Evolutionary conservation across 129 eudicot genomes (phyloP).

Genomic region (Artemisia annua): DNA sequence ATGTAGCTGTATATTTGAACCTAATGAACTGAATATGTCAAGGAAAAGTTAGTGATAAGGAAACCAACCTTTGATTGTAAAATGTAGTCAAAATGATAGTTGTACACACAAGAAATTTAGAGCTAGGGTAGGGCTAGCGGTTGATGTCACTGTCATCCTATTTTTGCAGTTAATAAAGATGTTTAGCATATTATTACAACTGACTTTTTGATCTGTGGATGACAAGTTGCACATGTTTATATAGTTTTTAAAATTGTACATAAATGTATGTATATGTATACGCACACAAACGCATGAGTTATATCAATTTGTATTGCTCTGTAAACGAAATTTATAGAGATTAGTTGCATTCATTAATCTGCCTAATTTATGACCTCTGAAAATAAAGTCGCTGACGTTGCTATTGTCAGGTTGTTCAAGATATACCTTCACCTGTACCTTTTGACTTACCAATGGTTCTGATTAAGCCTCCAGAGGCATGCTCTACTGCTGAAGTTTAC

Average conservation of each 20-base stretch:
- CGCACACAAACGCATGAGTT: background rate
- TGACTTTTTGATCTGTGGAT: background rate
- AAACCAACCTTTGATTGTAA: background rate
- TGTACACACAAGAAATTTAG: constrained; percentile 4
- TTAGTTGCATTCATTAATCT: background rate
- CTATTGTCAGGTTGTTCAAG: constrained; percentile 64
- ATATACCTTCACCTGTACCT: constrained; percentile 65
- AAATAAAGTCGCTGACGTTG: background rate
- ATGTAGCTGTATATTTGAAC: background rate
- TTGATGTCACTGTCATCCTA: background rate
- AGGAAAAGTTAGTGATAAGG: background rate
- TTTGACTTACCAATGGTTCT: constrained; percentile 86
- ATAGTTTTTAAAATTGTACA: background rate
- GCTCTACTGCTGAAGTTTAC: constrained; percentile 98
- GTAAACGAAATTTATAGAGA: background rate
- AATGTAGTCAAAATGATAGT: background rate
- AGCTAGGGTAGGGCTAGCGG: background rate
- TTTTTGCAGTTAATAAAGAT: background rate
- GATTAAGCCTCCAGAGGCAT: constrained; percentile 92
- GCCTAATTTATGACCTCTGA: background rate
- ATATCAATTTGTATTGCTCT: background rate
- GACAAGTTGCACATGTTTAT: background rate
- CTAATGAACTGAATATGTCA: background rate
- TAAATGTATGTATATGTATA: background rate
- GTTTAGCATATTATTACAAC: background rate